Base-by-base conservation (phyloP, 2,329 filamentous ascomycete species). In the Colletotrichum sp. region DNA sequence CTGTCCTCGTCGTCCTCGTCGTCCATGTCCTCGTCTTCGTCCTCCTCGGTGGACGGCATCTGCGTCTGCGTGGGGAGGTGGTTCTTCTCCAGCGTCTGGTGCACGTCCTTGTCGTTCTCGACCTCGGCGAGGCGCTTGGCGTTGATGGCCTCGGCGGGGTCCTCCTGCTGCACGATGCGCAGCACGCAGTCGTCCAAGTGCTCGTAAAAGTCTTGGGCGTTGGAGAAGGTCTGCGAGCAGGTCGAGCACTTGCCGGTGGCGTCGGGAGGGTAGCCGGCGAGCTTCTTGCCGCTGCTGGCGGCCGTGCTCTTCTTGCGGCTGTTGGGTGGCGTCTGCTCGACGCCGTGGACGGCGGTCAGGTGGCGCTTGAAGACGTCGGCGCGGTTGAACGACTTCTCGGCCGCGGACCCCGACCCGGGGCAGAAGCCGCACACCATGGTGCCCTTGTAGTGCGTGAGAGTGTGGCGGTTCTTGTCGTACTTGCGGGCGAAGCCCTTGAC, bases 401-500 rank as follows among this genome's bases (percentile, higher is more conserved):
- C 94, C 9, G 95, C 91, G 6, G 95, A 96, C 6, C 96, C 96
- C 32, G 95, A 95, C 39, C 95, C 95, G 2, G 96, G 95, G 81
- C 96, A 98, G 87, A 98, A 98, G 34, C 95, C 96, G 82, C 96
- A 98, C 28, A 98, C 95, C 96, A 98, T 98, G 65, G 95, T 98
- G 55, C 96, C 96, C 87, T 98, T 98, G 90, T 98, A 98, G 84
- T 98, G 96, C 7, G 96, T 98, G 77, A 98, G 86, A 7, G 96
- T 98, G 84, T 98, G 96, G 60, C 96, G 90, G 86, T 98, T 98
- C 90, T 98, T 98, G 88, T 98, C 96, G 83, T 98, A 98, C 86
- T 98, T 98, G 80, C 96, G 91, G 13, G 96, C 96, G 82, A 98
- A 98, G 6, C 96, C 96, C 86, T 98, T 98, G 82, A 91, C 88